Percentiles rank a stretch among this genome's conserved stretches.
Evolutionary conservation across 495 filamentous ascomycete species (phyloP).

Genomic region (Massariosphaeria phaeospora): DNA sequence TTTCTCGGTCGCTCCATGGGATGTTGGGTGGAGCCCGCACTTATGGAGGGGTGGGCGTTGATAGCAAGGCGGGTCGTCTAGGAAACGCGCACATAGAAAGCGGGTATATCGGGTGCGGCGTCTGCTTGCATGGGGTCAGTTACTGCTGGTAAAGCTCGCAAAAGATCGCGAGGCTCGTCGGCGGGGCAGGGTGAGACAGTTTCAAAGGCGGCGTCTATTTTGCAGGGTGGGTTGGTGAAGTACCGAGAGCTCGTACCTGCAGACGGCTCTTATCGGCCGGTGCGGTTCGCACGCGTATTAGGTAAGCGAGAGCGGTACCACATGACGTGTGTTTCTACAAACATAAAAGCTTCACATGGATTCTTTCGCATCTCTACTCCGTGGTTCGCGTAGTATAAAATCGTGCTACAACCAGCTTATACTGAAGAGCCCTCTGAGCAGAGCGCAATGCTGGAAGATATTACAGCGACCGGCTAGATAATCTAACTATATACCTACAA

Average conservation of each 20-base stretch:
- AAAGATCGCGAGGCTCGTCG: not conserved
- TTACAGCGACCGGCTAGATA: too few relatives aligned
- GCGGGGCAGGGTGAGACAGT: not conserved
- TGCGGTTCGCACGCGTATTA: not conserved
- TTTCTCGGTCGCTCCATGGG: slow-evolving; percentile 83
- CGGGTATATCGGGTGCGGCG: slow-evolving; percentile 19
- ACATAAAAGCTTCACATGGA: too few relatives aligned
- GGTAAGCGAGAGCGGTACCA: not conserved
- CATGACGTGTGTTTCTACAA: not conserved
- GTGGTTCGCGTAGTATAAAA: too few relatives aligned
- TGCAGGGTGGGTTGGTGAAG: not conserved
- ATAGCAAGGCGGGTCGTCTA: slow-evolving; percentile 19
- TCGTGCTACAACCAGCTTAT: too few relatives aligned
- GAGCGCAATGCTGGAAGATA: too few relatives aligned
- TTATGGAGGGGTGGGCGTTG: slow-evolving; percentile 26
- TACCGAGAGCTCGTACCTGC: not conserved
- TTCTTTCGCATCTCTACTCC: too few relatives aligned
- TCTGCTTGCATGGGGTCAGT: slow-evolving; percentile 24
- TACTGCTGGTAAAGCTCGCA: not conserved
- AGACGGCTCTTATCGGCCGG: slow-evolving; percentile 1
- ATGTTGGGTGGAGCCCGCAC: slow-evolving; percentile 16
- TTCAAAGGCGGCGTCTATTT: not conserved
- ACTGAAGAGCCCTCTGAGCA: too few relatives aligned
- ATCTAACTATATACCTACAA: too few relatives aligned
- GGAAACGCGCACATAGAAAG: slow-evolving; percentile 27